A percentile compares a stretch with the other conserved stretches of the same genome.
These are phyloP conservation scores for Forsythia viridissima DNA, from an alignment of 257 asterid genomes.

Conservation along the genomic window DNA sequence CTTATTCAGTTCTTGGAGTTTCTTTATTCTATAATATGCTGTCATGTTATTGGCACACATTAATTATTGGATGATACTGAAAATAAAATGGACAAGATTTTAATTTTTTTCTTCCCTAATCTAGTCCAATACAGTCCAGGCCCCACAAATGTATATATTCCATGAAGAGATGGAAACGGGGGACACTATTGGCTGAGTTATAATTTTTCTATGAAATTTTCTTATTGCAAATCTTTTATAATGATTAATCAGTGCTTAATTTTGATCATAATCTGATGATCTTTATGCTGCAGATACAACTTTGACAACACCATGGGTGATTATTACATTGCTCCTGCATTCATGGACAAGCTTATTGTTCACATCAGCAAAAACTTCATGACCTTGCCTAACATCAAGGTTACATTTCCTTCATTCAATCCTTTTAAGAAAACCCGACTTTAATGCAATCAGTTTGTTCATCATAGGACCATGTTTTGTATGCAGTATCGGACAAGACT, in stretches of 20 bases:
- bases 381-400: constrained; percentile 83
- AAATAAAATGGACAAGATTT: no score
- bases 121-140: no score
- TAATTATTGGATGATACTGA: no score
- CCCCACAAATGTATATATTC: no score
- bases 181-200: no score
- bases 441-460: background rate
- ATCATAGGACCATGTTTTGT: background rate
- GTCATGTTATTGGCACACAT: no score
- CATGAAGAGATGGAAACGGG: no score
- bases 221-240: background rate
- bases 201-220: no score
- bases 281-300: constrained; percentile 5
- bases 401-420: constrained; percentile 7
- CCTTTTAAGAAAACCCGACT: background rate
- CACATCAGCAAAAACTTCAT: constrained; percentile 76
- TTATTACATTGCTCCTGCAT: constrained; percentile 79
- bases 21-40: no score
- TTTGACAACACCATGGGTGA: constrained; percentile 73
- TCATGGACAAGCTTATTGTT: constrained; percentile 87
- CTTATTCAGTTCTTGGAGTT: no score
- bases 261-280: background rate
- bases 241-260: background rate
- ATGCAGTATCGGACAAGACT: background rate
- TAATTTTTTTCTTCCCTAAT: no score